Conservation (phyloP, 2,329 filamentous ascomycete genomes). For the Orbilia quercus region DNA sequence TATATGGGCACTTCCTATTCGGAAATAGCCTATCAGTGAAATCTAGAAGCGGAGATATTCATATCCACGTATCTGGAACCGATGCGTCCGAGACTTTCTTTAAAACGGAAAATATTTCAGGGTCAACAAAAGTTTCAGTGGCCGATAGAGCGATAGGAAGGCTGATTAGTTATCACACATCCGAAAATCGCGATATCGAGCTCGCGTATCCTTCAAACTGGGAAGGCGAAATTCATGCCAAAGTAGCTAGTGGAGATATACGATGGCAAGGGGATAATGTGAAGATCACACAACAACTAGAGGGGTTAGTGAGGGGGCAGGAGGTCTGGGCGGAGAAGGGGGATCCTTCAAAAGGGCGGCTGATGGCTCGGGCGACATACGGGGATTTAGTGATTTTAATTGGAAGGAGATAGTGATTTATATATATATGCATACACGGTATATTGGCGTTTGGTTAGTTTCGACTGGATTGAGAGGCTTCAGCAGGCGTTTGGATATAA, state of each 20-base stretch:
- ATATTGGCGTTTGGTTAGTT: not conserved
- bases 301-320: conserved; percentile 35
- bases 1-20: conserved; percentile 22
- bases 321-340: conserved; percentile 54
- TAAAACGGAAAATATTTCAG: conserved; percentile 32
- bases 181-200: conserved; percentile 27
- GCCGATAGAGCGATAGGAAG: conserved; percentile 3
- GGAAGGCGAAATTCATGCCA: conserved; percentile 53
- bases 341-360: conserved; percentile 24
- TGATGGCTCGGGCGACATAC: conserved; percentile 34
- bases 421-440: not conserved
- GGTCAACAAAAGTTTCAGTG: conserved; percentile 21
- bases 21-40: conserved; percentile 32
- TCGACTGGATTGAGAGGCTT: too few species aligned
- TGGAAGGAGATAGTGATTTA: not conserved
- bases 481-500: not conserved
- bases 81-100: conserved; percentile 20
- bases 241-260: conserved; percentile 30
- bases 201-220: conserved; percentile 35
- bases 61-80: conserved; percentile 17
- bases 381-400: conserved; percentile 33
- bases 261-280: conserved; percentile 27
- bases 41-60: conserved; percentile 40
- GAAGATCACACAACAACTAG: conserved; percentile 27
- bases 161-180: conserved; percentile 30